Base-by-base conservation (phyloP, 2,329 filamentous ascomycete genomes). In the Pseudogymnoascus sp. region DNA sequence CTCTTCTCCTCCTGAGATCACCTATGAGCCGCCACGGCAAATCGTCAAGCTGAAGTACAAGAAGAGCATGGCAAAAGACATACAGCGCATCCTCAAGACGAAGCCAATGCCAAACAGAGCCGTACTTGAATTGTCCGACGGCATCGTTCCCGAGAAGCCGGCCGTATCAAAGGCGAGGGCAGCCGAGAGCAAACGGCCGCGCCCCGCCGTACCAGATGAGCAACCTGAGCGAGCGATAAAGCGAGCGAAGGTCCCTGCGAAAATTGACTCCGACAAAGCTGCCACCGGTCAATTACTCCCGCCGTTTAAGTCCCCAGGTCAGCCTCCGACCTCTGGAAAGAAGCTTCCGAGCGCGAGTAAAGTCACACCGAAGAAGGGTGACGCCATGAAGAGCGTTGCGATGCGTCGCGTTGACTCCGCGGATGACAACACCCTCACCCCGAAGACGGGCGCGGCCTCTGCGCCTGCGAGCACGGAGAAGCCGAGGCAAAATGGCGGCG, bases 401-500 rank as follows among this genome's bases (percentile, higher is more conserved):
- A 71, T 73, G 68, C 74, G 73, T 40, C 71, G 73, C 51, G 70
- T 72, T 11, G 76, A 77, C 65, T 75, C 74, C 5, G 70, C 67
- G 11, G 76, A 77, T 62, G 71, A 70, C 37, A 75, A 79, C 67
- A 74, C 71, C 23, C 76, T 72, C 23, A 77, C 76, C 4, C 76
- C 77, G 63, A 66, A 73, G 47, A 67, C 68, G 16, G 68, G 66
- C 6, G 72, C 69, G 31, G 77, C 70, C 57, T 67, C 66, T 26
- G 70, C 72, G 16, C 70, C 71, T 16, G 70, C 69, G 11, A 74
- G 72, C 16, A 69, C 69, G 1, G 71, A 73, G 45, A 74, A 72
- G 62, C 66, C 69, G 4, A 67, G 69, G 29, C 23, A 67, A 5
- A 69, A 64, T 73, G 31, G 75, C 72, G 10, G 69, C 26, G 64